Base-by-base conservation (phyloP, 1,139 yeast species). In the Protomyces macrosporus region DNA sequence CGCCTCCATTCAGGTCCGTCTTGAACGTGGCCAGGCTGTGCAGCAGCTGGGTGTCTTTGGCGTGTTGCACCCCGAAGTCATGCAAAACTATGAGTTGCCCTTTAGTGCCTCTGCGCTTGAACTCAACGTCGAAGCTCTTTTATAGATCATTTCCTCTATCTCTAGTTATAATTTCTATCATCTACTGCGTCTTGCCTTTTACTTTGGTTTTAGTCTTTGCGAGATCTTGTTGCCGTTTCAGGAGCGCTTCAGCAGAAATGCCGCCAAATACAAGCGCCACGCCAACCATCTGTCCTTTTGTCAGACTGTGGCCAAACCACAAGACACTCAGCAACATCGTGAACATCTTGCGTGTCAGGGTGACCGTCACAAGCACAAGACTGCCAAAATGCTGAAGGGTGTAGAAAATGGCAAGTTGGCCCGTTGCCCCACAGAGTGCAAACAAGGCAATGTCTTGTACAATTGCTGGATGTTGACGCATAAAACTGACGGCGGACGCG, bases 301-400 rank as follows among this genome's bases (percentile, higher is more conserved):
- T 79, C 69, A 93, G 81, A 4, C 74, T 74, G 72, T 93, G 98
- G 16, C 93, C 95, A 75, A 90, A 93, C 69, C 93, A 78, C 2
- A 89, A 74, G 61, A 93, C 97, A 71, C 96, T 88, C 66, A 93
- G 76, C 30, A 90, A 80, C 98, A 93, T 91, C 60, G 97, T 90
- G 62, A 90, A 78, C 97, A 93, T 91, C 72, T 93, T 93, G 69
- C 99, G 81, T 0, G 98, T 91, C 6, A 93, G 97, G 0, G 98
- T 95, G 23, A 95, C 95, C 37, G 97, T 91, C 42, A 93, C 90
- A 63, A 93, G 78, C 1, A 89, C 82, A 66, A 93, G 78, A 3
- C 97, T 88, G 60, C 93, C 97, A 72, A 88, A 93, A 66, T 83
- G 79, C 70, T 89, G 95, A 59, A 93, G 77, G 0, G 96, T 90